phyloP scores from a whole-genome alignment of 2,329 filamentous ascomycete species.

The Cytospora mali region DNA sequence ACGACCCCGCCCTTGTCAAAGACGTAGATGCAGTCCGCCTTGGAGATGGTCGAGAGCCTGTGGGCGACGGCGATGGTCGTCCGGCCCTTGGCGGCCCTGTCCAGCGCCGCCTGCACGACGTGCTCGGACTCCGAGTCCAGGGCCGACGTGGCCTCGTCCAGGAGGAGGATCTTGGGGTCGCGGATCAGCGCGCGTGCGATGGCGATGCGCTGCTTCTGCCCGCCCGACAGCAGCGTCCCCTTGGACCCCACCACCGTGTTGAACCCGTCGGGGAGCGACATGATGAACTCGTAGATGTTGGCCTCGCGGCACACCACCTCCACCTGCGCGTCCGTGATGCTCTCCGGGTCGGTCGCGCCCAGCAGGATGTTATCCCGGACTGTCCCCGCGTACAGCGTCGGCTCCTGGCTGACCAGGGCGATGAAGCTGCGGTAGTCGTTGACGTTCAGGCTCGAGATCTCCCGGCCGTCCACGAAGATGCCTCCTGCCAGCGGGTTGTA shows the following conservation, averaged over 20 bases:
- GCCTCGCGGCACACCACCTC: slow-evolving; percentile 83
- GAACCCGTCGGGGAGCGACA: slow-evolving; percentile 83
- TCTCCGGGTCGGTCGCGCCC: slow-evolving; percentile 63
- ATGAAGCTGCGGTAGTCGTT: slow-evolving; percentile 84
- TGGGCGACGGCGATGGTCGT: slow-evolving; percentile 96
- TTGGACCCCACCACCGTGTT: slow-evolving; percentile 85
- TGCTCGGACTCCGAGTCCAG: slow-evolving; percentile 78
- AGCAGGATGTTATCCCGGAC: slow-evolving; percentile 90
- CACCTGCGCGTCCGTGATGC: slow-evolving; percentile 72
- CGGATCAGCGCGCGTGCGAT: slow-evolving; percentile 90
- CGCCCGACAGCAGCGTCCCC: slow-evolving; percentile 81
- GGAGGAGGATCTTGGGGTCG: slow-evolving; percentile 83
- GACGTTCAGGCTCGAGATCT: slow-evolving; percentile 79
- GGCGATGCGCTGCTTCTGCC: slow-evolving; percentile 92
- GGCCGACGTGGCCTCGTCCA: slow-evolving; percentile 80
- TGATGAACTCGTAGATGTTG: slow-evolving; percentile 91
- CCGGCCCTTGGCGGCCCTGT: slow-evolving; percentile 79
- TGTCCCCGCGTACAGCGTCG: slow-evolving; percentile 90
- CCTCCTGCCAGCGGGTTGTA: slow-evolving; percentile 85
- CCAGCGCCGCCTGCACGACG: slow-evolving; percentile 78
- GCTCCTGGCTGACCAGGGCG: slow-evolving; percentile 90
- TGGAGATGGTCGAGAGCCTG: slow-evolving; percentile 87
- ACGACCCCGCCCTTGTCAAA: slow-evolving; percentile 88
- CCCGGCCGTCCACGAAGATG: slow-evolving; percentile 79
- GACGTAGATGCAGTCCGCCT: slow-evolving; percentile 94